phyloP scores from a whole-genome alignment of 2,329 filamentous ascomycete genomes.

The Exophiala aquamarina region DNA sequence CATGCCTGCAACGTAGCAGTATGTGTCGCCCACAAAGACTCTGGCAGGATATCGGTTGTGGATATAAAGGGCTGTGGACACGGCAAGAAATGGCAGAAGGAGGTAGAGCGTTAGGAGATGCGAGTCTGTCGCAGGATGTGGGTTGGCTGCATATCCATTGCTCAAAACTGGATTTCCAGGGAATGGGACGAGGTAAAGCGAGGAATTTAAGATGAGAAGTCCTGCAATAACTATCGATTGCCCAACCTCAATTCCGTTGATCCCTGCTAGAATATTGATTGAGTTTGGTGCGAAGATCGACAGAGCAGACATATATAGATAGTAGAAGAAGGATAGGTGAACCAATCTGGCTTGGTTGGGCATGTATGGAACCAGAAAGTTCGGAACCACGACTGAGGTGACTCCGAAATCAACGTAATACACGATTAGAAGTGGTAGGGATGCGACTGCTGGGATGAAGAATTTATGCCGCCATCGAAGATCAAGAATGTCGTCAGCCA shows the following conservation, averaged over 20 bases:
- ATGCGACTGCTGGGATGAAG: constrained; percentile 91
- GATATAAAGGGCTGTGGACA: constrained; percentile 78
- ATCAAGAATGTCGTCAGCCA: constrained; percentile 95
- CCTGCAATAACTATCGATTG: constrained; percentile 89
- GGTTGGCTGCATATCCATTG: constrained; percentile 61
- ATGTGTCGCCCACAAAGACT: constrained; percentile 97
- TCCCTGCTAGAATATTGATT: constrained; percentile 99
- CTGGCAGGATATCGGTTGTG: constrained; percentile 97
- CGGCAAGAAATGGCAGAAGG: constrained; percentile 88
- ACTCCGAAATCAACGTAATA: constrained; percentile 99
- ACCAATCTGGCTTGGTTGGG: constrained; percentile 65
- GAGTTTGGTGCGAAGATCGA: constrained; percentile 98
- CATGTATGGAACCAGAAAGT: constrained; percentile 78
- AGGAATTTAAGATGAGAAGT: constrained; percentile 82
- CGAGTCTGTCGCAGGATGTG: constrained; percentile 90
- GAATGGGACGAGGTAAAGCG: constrained; percentile 73
- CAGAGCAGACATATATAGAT: constrained; percentile 92
- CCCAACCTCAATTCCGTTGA: constrained; percentile 95
- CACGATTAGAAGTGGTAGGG: constrained; percentile 89
- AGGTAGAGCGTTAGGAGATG: constrained; percentile 96
- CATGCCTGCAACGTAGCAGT: constrained; percentile 99
- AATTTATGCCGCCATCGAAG: constrained; percentile 99
- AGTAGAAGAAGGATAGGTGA: constrained; percentile 82
- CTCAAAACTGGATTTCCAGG: constrained; percentile 27
- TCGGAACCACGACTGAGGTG: constrained; percentile 88